Percentiles rank a stretch among this genome's conserved stretches.
Conservation (phyloP, 2,329 filamentous ascomycete species). For the Colletotrichum graminicola region DNA sequence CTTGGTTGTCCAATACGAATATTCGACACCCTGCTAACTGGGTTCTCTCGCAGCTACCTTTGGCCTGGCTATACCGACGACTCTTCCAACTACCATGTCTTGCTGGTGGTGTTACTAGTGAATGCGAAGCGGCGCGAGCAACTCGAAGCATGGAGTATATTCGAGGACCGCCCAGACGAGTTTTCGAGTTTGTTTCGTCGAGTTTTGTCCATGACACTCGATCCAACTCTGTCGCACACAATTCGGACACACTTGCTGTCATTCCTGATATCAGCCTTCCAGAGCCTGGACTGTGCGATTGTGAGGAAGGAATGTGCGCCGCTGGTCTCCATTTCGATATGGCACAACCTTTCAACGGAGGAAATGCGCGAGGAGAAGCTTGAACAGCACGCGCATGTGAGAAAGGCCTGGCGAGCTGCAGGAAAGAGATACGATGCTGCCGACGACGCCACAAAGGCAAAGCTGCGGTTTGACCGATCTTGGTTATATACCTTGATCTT, state of each 20-base stretch:
- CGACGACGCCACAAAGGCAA: slow-evolving; percentile 82
- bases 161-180: slow-evolving; percentile 80
- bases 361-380: slow-evolving; percentile 79
- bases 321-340: slow-evolving; percentile 92
- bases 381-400: slow-evolving; percentile 78
- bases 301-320: slow-evolving; percentile 97
- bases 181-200: slow-evolving; percentile 93
- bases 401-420: slow-evolving; percentile 91
- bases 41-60: slow-evolving; percentile 73
- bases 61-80: slow-evolving; percentile 95
- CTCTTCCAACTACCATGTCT: slow-evolving; percentile 90
- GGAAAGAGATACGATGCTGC: slow-evolving; percentile 88
- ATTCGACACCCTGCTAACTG: slow-evolving; percentile 45
- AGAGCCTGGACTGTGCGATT: slow-evolving; percentile 88
- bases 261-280: slow-evolving; percentile 92
- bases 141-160: slow-evolving; percentile 89
- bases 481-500: slow-evolving; percentile 92
- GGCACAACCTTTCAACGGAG: slow-evolving; percentile 91
- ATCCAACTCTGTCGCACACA: slow-evolving; percentile 72
- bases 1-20: neutral
- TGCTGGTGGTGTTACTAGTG: slow-evolving; percentile 86
- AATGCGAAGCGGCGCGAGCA: slow-evolving; percentile 91
- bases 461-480: slow-evolving; percentile 88
- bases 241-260: slow-evolving; percentile 87
- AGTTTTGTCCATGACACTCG: slow-evolving; percentile 86